Evolutionary conservation across 495 filamentous ascomycete genomes (phyloP).

Genomic region (Hypomontagnella monticulosa): DNA sequence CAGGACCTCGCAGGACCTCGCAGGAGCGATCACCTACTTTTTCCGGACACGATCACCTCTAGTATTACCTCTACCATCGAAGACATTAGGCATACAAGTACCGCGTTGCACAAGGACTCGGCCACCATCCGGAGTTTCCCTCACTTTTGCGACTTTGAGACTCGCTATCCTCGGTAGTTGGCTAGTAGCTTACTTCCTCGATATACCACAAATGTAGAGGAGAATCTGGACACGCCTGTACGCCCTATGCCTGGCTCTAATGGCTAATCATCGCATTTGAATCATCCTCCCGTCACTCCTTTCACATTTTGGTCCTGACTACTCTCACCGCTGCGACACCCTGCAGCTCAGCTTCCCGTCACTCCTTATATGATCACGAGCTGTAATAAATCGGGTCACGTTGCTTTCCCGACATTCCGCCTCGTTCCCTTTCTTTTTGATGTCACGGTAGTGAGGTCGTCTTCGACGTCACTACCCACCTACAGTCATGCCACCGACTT

Average conservation of each 20-base stretch:
- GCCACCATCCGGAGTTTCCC: constrained; percentile 37
- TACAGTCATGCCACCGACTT: constrained; percentile 56
- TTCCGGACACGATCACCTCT: constrained; percentile 39
- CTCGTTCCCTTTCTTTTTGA: constrained; percentile 23
- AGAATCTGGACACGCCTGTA: constrained; percentile 19
- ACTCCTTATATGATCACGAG: constrained; percentile 25
- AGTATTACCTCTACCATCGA: constrained; percentile 6
- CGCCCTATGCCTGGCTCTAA: constrained; percentile 41
- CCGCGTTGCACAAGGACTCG: constrained; percentile 38
- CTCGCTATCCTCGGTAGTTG: constrained; percentile 42
- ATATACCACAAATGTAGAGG: constrained; percentile 40
- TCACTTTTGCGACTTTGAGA: constrained; percentile 30
- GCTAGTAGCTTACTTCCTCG: constrained; percentile 33
- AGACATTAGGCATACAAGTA: constrained; percentile 44
- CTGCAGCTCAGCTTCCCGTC: constrained; percentile 23
- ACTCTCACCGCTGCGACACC: constrained; percentile 21
- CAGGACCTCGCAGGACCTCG: neutral
- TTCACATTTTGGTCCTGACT: constrained; percentile 4
- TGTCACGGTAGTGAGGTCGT: constrained; percentile 33
- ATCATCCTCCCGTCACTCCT: constrained; percentile 18
- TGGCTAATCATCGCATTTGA: constrained; percentile 33
- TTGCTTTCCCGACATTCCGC: constrained; percentile 8
- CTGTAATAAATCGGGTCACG: constrained; percentile 16
- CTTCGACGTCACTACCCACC: constrained; percentile 33
- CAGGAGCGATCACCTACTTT: constrained; percentile 38